phyloP scores from a whole-genome alignment of 2,329 filamentous ascomycete species.

The Triangularia setosa region DNA sequence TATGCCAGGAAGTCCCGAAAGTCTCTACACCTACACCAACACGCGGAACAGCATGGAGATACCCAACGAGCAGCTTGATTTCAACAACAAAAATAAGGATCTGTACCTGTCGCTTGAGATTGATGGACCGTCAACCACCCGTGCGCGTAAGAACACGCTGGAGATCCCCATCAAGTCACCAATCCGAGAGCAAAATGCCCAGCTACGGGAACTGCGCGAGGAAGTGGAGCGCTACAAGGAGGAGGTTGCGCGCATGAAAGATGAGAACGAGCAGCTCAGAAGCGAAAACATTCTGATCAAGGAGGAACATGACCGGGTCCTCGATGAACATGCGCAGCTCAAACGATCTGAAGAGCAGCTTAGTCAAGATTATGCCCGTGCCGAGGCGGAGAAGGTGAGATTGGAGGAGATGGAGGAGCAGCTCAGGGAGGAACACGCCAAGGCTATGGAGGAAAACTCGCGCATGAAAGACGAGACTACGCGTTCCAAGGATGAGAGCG shows the following conservation, averaged over 20 bases:
- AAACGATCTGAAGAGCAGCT: constrained; percentile 11
- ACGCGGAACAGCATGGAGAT: constrained; percentile 56
- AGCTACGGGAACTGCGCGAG: constrained; percentile 26
- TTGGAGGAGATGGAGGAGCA: constrained; percentile 11
- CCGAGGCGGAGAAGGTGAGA: constrained; percentile 7
- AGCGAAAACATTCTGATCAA: constrained; percentile 12
- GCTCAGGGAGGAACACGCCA: constrained; percentile 11
- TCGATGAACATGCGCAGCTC: constrained; percentile 7
- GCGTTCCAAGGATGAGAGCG: constrained; percentile 9
- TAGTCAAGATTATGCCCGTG: not conserved
- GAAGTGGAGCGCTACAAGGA: constrained; percentile 29
- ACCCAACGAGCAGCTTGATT: constrained; percentile 51
- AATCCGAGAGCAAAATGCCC: constrained; percentile 48
- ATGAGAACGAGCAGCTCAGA: constrained; percentile 30
- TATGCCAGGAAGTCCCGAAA: constrained; percentile 72
- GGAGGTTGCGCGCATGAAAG: constrained; percentile 30
- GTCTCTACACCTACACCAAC: constrained; percentile 66
- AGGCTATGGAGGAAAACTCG: constrained; percentile 8
- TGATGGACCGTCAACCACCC: constrained; percentile 40
- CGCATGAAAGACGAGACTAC: constrained; percentile 11
- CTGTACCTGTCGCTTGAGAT: constrained; percentile 67
- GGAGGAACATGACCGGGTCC: constrained; percentile 3
- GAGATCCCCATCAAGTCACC: constrained; percentile 58
- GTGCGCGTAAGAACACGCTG: constrained; percentile 42
- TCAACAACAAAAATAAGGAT: constrained; percentile 67